These are phyloP conservation scores for Mortierella sp. DNA, from an alignment of 371 early-diverging fungal genomes.

Conservation along the genomic window DNA sequence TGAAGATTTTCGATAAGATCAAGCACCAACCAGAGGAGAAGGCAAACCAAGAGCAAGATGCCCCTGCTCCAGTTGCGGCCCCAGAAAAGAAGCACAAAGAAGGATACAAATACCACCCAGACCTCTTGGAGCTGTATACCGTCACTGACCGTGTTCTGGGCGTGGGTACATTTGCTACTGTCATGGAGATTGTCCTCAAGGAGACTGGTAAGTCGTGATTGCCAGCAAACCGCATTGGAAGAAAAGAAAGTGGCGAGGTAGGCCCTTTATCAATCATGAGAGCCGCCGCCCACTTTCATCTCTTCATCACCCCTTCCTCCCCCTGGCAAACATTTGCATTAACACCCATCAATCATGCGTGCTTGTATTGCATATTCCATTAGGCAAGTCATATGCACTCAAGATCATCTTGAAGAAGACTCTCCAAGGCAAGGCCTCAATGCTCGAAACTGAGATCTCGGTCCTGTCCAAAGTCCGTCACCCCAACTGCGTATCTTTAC, in stretches of 20 bases:
- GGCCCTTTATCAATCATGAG: not conserved
- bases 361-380: not conserved
- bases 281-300: not conserved
- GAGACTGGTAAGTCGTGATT: slow-evolving; percentile 39
- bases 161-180: slow-evolving; percentile 85
- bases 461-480: slow-evolving; percentile 83
- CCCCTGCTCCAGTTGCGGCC: slow-evolving; percentile 27
- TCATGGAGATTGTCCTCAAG: slow-evolving; percentile 62
- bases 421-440: slow-evolving; percentile 69
- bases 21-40: slow-evolving; percentile 39
- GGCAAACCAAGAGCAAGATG: slow-evolving; percentile 7
- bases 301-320: not conserved
- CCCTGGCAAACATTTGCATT: too few species aligned
- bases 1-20: slow-evolving; percentile 51
- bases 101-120: slow-evolving; percentile 45
- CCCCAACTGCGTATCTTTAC: slow-evolving; percentile 83
- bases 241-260: not conserved
- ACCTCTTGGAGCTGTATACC: slow-evolving; percentile 55
- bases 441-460: slow-evolving; percentile 86
- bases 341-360: not conserved
- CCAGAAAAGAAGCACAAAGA: slow-evolving; percentile 32
- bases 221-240: not conserved
- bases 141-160: slow-evolving; percentile 61
- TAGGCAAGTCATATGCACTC: slow-evolving; percentile 75
- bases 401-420: slow-evolving; percentile 83